A percentile compares a stretch with the other conserved stretches of the same genome.
Evolutionary conservation across 2,329 filamentous ascomycete species (phyloP).

Genomic region (Plectosphaerella sp.): DNA sequence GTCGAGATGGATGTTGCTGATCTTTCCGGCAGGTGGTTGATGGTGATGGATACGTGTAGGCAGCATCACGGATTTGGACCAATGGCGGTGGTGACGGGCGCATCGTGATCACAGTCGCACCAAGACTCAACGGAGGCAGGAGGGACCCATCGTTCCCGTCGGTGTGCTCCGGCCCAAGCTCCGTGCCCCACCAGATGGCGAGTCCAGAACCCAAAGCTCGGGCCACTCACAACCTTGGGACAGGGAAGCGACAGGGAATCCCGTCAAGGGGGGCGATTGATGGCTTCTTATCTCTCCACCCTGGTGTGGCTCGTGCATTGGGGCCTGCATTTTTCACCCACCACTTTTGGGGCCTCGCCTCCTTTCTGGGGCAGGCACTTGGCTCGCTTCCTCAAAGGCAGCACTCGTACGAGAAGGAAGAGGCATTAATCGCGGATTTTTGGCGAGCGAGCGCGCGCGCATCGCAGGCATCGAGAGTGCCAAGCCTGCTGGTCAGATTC

Average conservation of each 20-base stretch:
- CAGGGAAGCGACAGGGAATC: not conserved
- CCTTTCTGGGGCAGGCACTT: not conserved
- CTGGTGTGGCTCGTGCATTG: not conserved
- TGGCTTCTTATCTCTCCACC: not conserved
- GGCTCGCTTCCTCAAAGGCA: not conserved
- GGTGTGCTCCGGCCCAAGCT: constrained; percentile 1
- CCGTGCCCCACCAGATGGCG: not conserved
- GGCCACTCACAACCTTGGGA: not conserved
- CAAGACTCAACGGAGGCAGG: not conserved
- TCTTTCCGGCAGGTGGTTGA: not conserved
- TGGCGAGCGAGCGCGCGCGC: not conserved
- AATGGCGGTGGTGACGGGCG: not conserved
- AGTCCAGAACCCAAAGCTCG: constrained; percentile 2
- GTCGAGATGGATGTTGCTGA: not conserved
- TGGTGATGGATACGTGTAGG: not conserved
- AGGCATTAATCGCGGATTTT: not conserved
- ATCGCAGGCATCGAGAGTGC: not conserved
- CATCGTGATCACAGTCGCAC: not conserved
- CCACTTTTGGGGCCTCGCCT: not conserved
- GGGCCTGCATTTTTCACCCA: not conserved
- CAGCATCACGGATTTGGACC: not conserved
- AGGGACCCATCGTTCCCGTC: not conserved
- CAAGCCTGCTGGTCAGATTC: not conserved
- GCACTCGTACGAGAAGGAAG: not conserved
- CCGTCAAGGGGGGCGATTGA: not conserved